phyloP scores from a whole-genome alignment of 148 eudicot genomes.

The Fagopyrum esculentum region DNA sequence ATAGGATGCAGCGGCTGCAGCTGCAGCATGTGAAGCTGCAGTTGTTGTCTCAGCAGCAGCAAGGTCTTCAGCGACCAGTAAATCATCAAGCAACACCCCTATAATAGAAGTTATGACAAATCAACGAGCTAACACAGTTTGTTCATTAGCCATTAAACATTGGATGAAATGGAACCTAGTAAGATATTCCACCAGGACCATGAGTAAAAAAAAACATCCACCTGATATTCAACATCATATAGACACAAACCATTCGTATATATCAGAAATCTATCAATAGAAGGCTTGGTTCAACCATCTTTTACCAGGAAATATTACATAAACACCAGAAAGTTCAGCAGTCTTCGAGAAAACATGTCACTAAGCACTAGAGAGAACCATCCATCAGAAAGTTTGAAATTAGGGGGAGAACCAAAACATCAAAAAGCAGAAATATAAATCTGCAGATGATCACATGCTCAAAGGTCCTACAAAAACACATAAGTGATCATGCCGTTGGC shows the following conservation, averaged over 20 bases:
- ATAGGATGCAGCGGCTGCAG: slow-evolving; percentile 56
- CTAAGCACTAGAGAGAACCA: not conserved
- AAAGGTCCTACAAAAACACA: not conserved
- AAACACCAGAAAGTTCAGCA: not conserved
- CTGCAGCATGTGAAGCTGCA: slow-evolving; percentile 80
- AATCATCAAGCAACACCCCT: slow-evolving; percentile 94
- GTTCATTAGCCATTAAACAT: not conserved
- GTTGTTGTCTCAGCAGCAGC: slow-evolving; percentile 98
- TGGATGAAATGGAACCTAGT: not conserved
- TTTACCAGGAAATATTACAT: not conserved
- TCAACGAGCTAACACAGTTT: slow-evolving; percentile 2
- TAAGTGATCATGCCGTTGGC: not conserved
- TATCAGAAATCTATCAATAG: not conserved
- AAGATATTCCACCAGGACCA: not conserved
- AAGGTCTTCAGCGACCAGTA: slow-evolving; percentile 96
- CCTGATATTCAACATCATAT: not conserved
- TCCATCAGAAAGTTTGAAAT: not conserved
- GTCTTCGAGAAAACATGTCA: not conserved
- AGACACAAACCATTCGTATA: not conserved
- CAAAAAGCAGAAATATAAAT: not conserved
- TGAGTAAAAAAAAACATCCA: not conserved
- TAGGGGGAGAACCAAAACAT: not conserved
- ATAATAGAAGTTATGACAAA: slow-evolving; percentile 9
- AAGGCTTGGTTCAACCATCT: not conserved
- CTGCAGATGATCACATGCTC: not conserved